Evolutionary conservation across 352 stramenopile genomes (phyloP), one percentile per base, ranked within the genome.

Genomic region (Phytophthora sansomeana): DNA sequence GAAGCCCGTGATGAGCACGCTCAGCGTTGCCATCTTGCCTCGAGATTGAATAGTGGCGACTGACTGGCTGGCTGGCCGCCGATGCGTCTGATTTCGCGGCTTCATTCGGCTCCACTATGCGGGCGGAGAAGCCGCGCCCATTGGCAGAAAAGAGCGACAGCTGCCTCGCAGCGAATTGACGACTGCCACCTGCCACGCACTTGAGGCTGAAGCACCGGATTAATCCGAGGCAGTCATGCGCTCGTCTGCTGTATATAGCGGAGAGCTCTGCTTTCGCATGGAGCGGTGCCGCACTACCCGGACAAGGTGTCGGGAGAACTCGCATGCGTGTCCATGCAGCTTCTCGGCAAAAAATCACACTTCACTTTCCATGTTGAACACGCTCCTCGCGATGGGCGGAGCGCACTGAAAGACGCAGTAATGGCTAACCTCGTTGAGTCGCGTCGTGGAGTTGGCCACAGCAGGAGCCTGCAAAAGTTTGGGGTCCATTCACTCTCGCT

Each of bases 1-100:
- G 63, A 85, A 94, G 78, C 86, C 86, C 58, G 79, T 90, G 67
- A 94, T 71, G 17, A 87, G 61, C 42, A 94, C 80, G 61, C 79
- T 92, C 10, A 94, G 75, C 63, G 82, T 85, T 62, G 81, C 76
- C 81, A 90, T 92, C 1, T 35, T 43, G 8, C 10, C 29, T 41
- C 26, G 33, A 33, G 46, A 66, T 52, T 38, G 39, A 44, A 46
- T 60, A 75, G 43, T 75, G 62, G n/a, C 24, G 49, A 60, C 46
- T 71, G 67, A 62, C 38, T 75, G 67, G 60, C 51, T 72, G 61
- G 49, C 55, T 57, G 19, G n/a, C n/a, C n/a, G n/a, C 32, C 30
- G 48, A 29, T 36, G 26, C 30, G 42, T 67, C 61, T 67, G 61
- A 75, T 70, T 71, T 46, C 39, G 17, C 7, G 1, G 2, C n/a